Percentiles rank a stretch among this genome's conserved stretches.
Conservation (phyloP, 169 alveolate species). For the Fabrea salina region DNA sequence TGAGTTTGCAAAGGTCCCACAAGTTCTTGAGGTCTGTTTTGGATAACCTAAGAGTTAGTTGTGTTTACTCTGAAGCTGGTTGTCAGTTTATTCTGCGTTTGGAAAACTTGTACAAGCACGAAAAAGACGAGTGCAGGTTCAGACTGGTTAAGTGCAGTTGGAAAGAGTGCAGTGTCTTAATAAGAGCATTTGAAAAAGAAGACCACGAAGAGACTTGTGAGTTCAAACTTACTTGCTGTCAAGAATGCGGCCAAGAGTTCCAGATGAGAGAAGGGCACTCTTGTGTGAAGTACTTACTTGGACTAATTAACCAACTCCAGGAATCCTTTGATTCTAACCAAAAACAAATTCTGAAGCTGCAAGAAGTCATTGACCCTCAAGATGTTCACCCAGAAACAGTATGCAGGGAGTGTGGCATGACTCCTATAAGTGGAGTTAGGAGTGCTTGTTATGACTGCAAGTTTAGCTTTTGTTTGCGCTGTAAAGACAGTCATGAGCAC, state of each 20-base stretch:
- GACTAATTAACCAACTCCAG: neutral
- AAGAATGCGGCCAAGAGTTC: neutral
- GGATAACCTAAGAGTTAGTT: neutral
- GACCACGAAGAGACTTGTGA: neutral
- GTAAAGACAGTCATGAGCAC: neutral
- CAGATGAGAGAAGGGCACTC: neutral
- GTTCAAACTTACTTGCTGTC: neutral
- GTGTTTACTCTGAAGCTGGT: neutral
- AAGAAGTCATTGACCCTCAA: neutral
- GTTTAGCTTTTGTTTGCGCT: neutral
- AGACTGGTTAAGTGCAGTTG: neutral
- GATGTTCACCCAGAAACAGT: neutral
- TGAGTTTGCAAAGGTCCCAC: neutral
- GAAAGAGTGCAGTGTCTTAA: neutral
- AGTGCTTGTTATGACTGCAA: neutral
- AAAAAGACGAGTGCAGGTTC: neutral
- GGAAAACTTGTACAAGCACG: neutral
- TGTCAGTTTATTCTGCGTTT: neutral
- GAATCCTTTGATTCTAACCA: neutral
- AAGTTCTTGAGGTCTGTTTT: neutral
- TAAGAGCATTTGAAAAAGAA: neutral
- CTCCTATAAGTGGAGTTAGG: neutral
- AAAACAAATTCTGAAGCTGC: neutral
- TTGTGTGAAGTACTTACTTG: neutral
- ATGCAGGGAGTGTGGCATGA: neutral